Evolutionary conservation across 352 stramenopile species (phyloP), one percentile per base, ranked within the genome.

Genomic region (Globisporangium viniferum): DNA sequence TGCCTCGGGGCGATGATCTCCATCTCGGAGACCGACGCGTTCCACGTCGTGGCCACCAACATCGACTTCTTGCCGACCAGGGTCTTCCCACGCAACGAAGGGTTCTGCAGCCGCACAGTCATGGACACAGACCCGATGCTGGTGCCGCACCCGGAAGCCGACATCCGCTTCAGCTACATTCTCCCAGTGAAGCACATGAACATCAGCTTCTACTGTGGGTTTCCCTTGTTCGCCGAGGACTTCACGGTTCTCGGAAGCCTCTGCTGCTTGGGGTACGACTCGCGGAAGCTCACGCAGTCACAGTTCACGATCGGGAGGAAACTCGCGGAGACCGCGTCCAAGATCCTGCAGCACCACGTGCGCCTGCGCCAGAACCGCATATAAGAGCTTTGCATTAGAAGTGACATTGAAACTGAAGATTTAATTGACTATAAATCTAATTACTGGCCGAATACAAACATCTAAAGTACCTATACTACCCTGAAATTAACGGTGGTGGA

Each of bases 151-250:
- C 64, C 61, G 3, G 64, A 74, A 36, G n/a, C 69, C 24, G 67
- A 73, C 46, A 27, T 70, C 5, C 67, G 62, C 58, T 63, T 63
- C 12, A 63, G 14, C 36, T 51, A 63, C 22, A 51, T 63, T 4
- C 2, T 36, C 22, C 36, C 54, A 8, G 54, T 59, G 15, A 59
- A 59, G 54, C 15, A 59, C 24, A 20, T 59, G 27, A 41, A 44
- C 24, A 29, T 80, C 36, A 84, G 80, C 65, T 93, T 90, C 70
- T 92, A 93, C 81, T 92, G 82, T 71, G 86, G 86, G 7, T 91
- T 92, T 53, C 86, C 86, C 15, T 59, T 93, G 24, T 29, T 87
- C 5, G 70, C 75, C 0, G 65, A 73, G 2, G 72, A 88, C 58
- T 60, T 51, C 31, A 84, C 77, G 8, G 69, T 88, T 48, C 86